Conservation (phyloP, 2,329 filamentous ascomycete species). For the Metarhizium guizhouense region DNA sequence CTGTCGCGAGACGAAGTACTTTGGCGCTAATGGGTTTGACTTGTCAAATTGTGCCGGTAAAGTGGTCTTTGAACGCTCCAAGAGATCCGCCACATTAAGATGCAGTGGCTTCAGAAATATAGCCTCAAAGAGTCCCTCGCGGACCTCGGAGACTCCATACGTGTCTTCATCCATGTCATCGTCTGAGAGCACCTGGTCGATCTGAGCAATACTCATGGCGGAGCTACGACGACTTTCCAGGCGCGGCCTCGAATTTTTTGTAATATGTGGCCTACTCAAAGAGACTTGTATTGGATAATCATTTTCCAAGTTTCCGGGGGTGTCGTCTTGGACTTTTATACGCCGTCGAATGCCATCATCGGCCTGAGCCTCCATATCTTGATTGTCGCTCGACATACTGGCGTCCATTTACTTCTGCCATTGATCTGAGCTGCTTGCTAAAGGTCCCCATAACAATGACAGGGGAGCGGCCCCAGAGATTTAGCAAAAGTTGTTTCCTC, state of each 20-base stretch:
- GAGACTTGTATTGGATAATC: neutral
- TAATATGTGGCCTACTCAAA: slow-evolving; percentile 7
- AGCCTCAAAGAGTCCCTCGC: slow-evolving; percentile 40
- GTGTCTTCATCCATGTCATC: slow-evolving; percentile 27
- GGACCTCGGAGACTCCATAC: slow-evolving; percentile 33
- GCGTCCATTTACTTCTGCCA: neutral
- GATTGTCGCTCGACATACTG: neutral
- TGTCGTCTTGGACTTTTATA: neutral
- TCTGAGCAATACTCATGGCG: slow-evolving; percentile 21
- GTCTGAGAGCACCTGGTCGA: slow-evolving; percentile 24
- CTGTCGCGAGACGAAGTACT: slow-evolving; percentile 38
- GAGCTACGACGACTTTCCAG: slow-evolving; percentile 15
- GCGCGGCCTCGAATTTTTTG: slow-evolving; percentile 5
- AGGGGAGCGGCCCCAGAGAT: neutral
- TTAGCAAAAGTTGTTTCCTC: neutral
- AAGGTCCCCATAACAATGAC: neutral
- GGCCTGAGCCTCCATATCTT: neutral
- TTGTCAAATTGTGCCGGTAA: slow-evolving; percentile 38
- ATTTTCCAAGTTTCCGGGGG: neutral
- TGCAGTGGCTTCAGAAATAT: slow-evolving; percentile 35
- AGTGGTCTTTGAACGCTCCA: slow-evolving; percentile 31
- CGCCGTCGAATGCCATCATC: neutral
- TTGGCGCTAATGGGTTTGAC: slow-evolving; percentile 35
- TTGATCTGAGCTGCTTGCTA: neutral
- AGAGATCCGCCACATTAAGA: slow-evolving; percentile 28